Conservation (phyloP, 108 stramenopile species). For the Seminavis robusta region DNA sequence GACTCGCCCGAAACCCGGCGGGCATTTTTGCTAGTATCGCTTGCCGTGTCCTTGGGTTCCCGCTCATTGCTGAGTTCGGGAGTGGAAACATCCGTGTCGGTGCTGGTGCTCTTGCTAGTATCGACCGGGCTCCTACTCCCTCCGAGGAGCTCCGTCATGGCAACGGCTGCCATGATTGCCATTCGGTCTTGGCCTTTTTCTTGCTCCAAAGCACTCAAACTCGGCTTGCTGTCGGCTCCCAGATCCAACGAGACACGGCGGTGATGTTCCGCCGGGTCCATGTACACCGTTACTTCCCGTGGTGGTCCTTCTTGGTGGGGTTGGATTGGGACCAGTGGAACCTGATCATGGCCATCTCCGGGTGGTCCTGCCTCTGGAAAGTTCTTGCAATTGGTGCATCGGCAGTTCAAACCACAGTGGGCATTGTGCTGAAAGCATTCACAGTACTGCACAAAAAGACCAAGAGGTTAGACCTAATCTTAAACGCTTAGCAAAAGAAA, state of each 20-base stretch:
- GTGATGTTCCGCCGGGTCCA: not conserved
- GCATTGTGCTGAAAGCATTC: conserved; percentile 84
- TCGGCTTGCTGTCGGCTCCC: not conserved
- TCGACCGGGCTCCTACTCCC: conserved; percentile 4
- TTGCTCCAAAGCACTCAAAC: not conserved
- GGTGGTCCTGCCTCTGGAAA: conserved; percentile 2
- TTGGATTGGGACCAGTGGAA: no score
- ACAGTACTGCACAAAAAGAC: conserved; percentile 61
- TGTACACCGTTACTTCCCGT: not conserved
- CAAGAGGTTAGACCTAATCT: not conserved
- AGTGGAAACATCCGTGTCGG: no score
- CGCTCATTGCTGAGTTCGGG: no score
- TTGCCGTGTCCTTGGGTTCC: no score
- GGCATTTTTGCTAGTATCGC: no score
- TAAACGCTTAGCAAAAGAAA: not conserved
- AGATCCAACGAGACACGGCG: not conserved
- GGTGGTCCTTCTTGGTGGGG: not conserved
- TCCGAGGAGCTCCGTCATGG: conserved; percentile 52
- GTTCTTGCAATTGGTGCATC: conserved; percentile 45
- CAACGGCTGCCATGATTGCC: conserved; percentile 62
- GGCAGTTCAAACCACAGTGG: conserved; percentile 81
- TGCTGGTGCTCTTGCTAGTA: not conserved
- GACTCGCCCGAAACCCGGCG: no score
- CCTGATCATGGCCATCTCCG: no score
- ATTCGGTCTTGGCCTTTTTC: conserved; percentile 15